Evolutionary conservation across 768 basidiomycete genomes (phyloP), one percentile per base, ranked within the genome.

Genomic region (Tylopilus cervinicoccineus): DNA sequence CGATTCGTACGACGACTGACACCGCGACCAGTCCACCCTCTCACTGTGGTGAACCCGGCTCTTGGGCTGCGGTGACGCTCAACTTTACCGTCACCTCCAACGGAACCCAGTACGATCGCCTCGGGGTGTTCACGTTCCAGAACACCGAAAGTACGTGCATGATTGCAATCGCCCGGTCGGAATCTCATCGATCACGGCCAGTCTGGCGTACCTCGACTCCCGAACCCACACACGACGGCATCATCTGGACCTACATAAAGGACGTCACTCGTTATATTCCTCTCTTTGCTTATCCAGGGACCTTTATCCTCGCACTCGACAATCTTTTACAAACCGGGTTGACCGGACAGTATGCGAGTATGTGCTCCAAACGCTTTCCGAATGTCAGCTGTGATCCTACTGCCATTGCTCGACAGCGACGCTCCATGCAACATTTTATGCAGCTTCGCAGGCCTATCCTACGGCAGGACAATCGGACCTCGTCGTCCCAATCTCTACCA

Each of bases 151-250:
- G 84, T 86, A 57, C 51, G 80, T 60, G 12, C n/a, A 10, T 38
- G 24, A 38, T 29, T 40, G 24, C 34, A 12, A 20, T 10, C 9
- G 42, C 17, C 36, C 16, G 8, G 36, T 38, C 26, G 10, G 16
- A n/a, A 14, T 34, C 4, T 28, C 5, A 20, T 36, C 44, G 14
- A 43, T 46, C 32, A 42, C 26, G 24, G 4, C 23, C 39, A 86
- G 84, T 88, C 43, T 88, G 87, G 88, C 74, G 88, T 31, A 88
- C 84, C 17, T 88, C 86, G 0, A 90, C 88, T 16, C 82, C 87
- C 0, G 88, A 90, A 63, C 88, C 88, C 0, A 83, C 80, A 1
- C 56, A 54, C 13, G 73, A 78, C 40, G 88, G 87, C 11, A 88
- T 89, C 50, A 81, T 87, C 41, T 89, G 86, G 87, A 87, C 86